Evolutionary conservation across 768 basidiomycete species (phyloP), one percentile per base, ranked within the genome.

Genomic region (Amanita exitialis): DNA sequence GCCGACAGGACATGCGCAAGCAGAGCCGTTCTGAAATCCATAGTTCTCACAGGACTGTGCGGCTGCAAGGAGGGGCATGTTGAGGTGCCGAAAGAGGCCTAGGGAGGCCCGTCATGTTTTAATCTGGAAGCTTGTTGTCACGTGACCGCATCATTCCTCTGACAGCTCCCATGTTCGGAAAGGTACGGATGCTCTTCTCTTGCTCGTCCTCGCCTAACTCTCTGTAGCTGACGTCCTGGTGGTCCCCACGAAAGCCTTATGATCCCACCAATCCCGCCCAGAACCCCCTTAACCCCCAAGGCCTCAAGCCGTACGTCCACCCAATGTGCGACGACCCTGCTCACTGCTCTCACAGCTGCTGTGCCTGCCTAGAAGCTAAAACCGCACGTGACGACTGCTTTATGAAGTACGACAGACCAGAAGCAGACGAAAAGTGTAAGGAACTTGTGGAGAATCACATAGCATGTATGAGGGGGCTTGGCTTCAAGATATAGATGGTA

Each of bases 301-400:
- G 93, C n/a, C 68, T 96, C 47, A 99, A 98, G 65, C 88, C 95
- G 95, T 96, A 64, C 53, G 90, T 72, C 30, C 30, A 44, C 23
- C 16, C 7, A 44, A 27, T 27, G 28, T 27, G 35, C 6, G 3
- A 16, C 1, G 15, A 9, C 30, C 28, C 30, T 39, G 16, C 36
- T 16, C 10, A 46, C 34, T 32, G 7, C 35, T 4, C 18, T 7
- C n/a, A 49, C 55, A 98, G 95, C 59, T 98, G 95, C 59, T 97
- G 95, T 62, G 95, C 94, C 38, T 98, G 95, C 62, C 93, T 92
- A 2, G 77, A 91, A 59, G 95, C 93, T 2, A 98, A 98, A 66
- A 78, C 84, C 2, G 77, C 76, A n/a, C 78, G 96, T 9, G 96
- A 99, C 66, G 84, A 93, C 56, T 99, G 96, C 68, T 98, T 96